Evolutionary conservation across 257 asterid genomes (phyloP), one percentile per base, ranked within the genome.

Genomic region (Fraxinus americana): DNA sequence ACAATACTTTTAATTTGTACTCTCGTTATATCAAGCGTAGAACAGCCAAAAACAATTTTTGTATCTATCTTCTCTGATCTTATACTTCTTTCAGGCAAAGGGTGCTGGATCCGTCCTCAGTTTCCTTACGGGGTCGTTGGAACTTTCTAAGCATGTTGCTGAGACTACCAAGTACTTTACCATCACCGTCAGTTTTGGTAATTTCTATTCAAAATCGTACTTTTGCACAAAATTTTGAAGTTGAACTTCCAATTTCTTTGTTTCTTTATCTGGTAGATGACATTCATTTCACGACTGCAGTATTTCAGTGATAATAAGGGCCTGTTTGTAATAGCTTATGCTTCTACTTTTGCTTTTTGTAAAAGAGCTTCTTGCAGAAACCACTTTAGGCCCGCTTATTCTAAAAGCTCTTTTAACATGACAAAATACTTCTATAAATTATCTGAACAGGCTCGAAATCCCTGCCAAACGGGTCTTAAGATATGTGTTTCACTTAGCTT

Each of bases 31-130:
- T 27, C 67, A 68, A 54, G 23, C 34, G 21, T 17, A 43, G 30
- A 38, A 43, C 27, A 13, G 12, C 27, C 50, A 14, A n/a, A 70
- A 9, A 25, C 43, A 36, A 12, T 7, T 75, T 66, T 63, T 17
- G 19, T 54, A 32, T 75, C 12, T 16, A 21, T 48, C 34, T 27
- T 29, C 27, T 74, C 10, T 50, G 32, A 72, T 73, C 27, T 27
- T 21, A 38, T 36, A 30, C 71, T 77, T 74, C 23, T 48, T 83
- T 75, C 88, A 95, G 99, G 97, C 98, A 3, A 95, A 81, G 66
- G 99, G 98, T 67, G 94, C 98, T 35, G 99, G 99, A 69, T 92
- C 99, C 5, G 92, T 93, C 77, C 84, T 93, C n/a, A 96, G 99
- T 88, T 96, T 92, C 84, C 54, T 85, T 77, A 90, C 99, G 11